Evolutionary conservation across 1,139 yeast species (phyloP).

Genomic region (Protomyces arabidopsidicola): DNA sequence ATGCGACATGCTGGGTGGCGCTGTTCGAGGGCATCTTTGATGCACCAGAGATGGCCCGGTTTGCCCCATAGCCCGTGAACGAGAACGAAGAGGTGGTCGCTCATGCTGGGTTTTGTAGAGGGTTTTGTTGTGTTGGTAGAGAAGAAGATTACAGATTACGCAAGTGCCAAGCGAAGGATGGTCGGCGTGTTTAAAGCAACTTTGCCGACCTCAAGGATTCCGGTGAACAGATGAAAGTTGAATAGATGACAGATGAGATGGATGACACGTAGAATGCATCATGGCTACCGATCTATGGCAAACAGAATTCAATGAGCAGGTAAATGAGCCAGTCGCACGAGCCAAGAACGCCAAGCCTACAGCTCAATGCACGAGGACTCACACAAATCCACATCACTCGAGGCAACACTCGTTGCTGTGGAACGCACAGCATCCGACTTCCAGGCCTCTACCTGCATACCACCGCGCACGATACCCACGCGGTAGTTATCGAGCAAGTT

Average conservation of each 20-base stretch:
- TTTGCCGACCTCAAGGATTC: too few species aligned
- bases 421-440: background rate
- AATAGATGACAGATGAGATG: background rate
- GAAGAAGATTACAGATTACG: too few species aligned
- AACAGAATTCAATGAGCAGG: background rate
- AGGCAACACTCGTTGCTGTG: background rate
- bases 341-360: background rate
- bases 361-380: background rate
- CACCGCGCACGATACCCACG: constrained; percentile 85
- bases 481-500: constrained; percentile 92
- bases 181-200: too few species aligned
- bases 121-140: too few species aligned
- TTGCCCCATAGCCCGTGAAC: constrained; percentile 65
- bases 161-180: too few species aligned
- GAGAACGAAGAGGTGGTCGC: constrained; percentile 18
- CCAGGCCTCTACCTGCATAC: constrained; percentile 71
- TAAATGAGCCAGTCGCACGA: background rate
- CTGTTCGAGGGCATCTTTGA: constrained; percentile 52
- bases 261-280: background rate
- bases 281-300: background rate
- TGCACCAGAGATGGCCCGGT: constrained; percentile 62
- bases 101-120: background rate
- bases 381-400: background rate
- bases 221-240: background rate
- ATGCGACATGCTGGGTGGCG: constrained; percentile 50